Base-by-base conservation (phyloP, 345 rosid species). In the Rhodamnia rubescens region DNA sequence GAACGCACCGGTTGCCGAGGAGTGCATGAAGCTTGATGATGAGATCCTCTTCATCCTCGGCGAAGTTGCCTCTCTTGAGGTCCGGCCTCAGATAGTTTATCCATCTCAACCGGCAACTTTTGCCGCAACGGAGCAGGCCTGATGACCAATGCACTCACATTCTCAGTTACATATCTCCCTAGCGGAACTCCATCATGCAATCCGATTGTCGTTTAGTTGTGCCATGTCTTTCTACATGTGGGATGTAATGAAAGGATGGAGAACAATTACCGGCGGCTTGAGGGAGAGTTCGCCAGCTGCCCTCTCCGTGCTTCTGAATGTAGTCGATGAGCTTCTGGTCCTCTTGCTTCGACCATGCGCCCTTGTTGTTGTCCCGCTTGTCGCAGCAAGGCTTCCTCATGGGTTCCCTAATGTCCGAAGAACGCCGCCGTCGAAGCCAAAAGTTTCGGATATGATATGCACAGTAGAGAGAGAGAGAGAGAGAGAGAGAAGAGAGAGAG, bases 1-100 rank as follows among this genome's bases (percentile, higher is more conserved):
- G 42, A 82, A 56, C 84, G 47, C 36, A 91, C 93, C 91, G 75
- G 87, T 91, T 90, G 85, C 93, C 93, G 6, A 90, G 85, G 47
- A 91, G 93, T 1, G 93, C 91, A 85, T 91, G 93, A 49, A 91
- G 93, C 86, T 88, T 91, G 89, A 91, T 87, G 84, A 91, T 91
- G 84, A 91, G 93, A 84, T 91, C 93, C 53, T 91, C 93, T 84
- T 91, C 93, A 82, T 91, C 93, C 85, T 91, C 90, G 10, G 83
- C 91, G 84, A 91, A 91, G 44, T 88, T 87, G 47, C 93, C 92
- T 42, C 92, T 87, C 51, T 91, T 89, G n/a, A 91, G 88, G 84
- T 91, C 91, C 4, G 92, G 92, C 83, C 92, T 84, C 9, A 91
- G 90, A 86, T 91, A 91, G 82, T 91, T 91, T 81, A 91, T 91